Evolutionary conservation across 495 filamentous ascomycete genomes (phyloP).

Genomic region (Sordaria brevicollis): DNA sequence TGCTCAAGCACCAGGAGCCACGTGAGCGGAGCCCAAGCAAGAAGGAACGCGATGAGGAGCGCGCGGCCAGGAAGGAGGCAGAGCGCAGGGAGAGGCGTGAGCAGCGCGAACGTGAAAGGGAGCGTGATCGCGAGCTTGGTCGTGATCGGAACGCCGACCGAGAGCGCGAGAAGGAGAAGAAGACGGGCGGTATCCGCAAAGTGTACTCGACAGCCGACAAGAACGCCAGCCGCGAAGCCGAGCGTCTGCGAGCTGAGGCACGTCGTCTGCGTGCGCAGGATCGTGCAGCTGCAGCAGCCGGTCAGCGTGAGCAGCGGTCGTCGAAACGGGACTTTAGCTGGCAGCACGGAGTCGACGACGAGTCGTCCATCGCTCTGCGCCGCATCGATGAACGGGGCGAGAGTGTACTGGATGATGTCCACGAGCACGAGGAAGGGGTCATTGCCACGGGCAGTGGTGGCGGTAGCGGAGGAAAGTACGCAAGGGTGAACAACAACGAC

Average conservation of each 20-base stretch:
- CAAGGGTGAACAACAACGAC: neutral
- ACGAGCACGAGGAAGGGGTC: constrained; percentile 5
- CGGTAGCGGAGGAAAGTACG: neutral
- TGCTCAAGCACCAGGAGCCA: constrained; percentile 34
- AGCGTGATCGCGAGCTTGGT: neutral
- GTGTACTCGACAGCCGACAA: constrained; percentile 44
- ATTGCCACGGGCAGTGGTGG: neutral
- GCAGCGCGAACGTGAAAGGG: neutral
- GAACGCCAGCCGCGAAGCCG: constrained; percentile 29
- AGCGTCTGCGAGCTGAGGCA: constrained; percentile 40
- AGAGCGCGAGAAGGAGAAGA: constrained; percentile 9
- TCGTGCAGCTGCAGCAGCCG: constrained; percentile 17
- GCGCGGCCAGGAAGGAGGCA: neutral
- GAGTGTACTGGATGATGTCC: neutral
- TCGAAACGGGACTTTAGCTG: constrained; percentile 39
- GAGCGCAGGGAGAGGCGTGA: neutral
- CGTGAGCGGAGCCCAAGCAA: constrained; percentile 43
- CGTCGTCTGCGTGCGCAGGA: constrained; percentile 31
- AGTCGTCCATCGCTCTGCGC: constrained; percentile 15
- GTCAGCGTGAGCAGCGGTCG: neutral
- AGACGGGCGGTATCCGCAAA: constrained; percentile 39
- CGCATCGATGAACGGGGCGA: constrained; percentile 17
- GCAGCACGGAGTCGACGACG: constrained; percentile 30
- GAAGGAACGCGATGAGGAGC: constrained; percentile 30
- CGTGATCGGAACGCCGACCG: neutral